Evolutionary conservation across 1,284 basidiomycete species (phyloP), one percentile per base, ranked within the genome.

Genomic region (Puccinia polysora): DNA sequence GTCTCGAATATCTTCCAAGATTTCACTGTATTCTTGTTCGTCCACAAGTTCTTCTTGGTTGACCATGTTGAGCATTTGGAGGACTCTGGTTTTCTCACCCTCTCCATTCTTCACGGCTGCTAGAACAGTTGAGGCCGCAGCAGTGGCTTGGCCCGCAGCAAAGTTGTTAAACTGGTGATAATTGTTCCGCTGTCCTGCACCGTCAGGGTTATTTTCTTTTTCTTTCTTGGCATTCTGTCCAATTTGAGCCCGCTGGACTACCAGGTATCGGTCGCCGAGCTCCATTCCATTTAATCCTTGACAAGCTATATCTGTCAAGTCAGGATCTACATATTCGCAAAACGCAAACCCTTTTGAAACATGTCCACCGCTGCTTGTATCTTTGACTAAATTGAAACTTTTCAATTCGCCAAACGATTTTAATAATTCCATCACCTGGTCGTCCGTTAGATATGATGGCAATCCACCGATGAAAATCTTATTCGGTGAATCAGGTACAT

Each of bases 11-110:
- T 99, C 95, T 78, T 96, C 92, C 75, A 91, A 86, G 71, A 99
- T 87, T 76, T 99, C 95, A 20, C 86, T 86, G 79, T 96, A 99
- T 78, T 98, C 95, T 74, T 88, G 83, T 79, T 97, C 95, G 78
- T 94, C 88, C 30, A 85, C 81, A 68, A 99, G 85, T 79, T 99
- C 95, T 71, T 98, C 95, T 2, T 90, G 81, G 0, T 90, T 91
- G 75, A 99, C 93, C 96, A 98, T 98, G 84, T 98, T 99, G 78
- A 99, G 84, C 88, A 99, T 90, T 78, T 97, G 88, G 79, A 99
- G 85, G 79, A 95, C 93, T 52, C 89, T 87, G 15, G 84, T 83
- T 6, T 82, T 81, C 59, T 79, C 76, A 12, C 76, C 79, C 4
- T 88, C 86, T 53, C 88, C 84, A 12, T 81, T 81, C 25, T 76